A percentile compares a stretch with the other conserved stretches of the same genome.
Conservation (phyloP, 768 basidiomycete species). For the Galerina sulciceps region DNA sequence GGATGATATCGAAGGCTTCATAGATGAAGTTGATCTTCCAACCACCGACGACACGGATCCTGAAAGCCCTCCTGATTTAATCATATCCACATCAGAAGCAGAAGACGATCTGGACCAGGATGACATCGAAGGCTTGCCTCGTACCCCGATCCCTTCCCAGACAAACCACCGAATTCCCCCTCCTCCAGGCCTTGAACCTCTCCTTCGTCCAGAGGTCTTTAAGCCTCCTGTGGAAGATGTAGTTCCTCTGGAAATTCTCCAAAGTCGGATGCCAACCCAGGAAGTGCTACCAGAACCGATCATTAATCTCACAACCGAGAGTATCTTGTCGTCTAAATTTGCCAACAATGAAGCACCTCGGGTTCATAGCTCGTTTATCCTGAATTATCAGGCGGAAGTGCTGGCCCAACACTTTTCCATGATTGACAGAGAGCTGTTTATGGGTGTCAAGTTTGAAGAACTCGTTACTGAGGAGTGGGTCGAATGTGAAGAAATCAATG, state of each 20-base stretch:
- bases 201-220: conserved; percentile 39
- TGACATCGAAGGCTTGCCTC: conserved; percentile 21
- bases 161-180: conserved; percentile 27
- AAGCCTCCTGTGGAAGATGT: conserved; percentile 63
- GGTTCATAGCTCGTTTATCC: conserved; percentile 74
- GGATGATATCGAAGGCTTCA: conserved; percentile 30
- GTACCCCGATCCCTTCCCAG: conserved; percentile 40
- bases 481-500: conserved; percentile 62
- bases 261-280: conserved; percentile 52
- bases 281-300: conserved; percentile 24
- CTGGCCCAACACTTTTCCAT: conserved; percentile 82
- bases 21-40: conserved; percentile 26
- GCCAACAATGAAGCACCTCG: conserved; percentile 40
- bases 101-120: conserved; percentile 25
- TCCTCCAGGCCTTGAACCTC: conserved; percentile 32
- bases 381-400: conserved; percentile 59
- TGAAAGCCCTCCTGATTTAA: conserved; percentile 16
- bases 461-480: conserved; percentile 78
- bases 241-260: conserved; percentile 68
- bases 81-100: conserved; percentile 12
- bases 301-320: conserved; percentile 14
- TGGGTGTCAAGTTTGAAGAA: conserved; percentile 86
- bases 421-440: conserved; percentile 88
- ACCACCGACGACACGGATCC: conserved; percentile 21
- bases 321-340: conserved; percentile 38